Percentiles rank a stretch among this genome's conserved stretches.
These are phyloP conservation scores for Mycena capillaripes DNA, from an alignment of 768 basidiomycete species.

Conservation along the genomic window DNA sequence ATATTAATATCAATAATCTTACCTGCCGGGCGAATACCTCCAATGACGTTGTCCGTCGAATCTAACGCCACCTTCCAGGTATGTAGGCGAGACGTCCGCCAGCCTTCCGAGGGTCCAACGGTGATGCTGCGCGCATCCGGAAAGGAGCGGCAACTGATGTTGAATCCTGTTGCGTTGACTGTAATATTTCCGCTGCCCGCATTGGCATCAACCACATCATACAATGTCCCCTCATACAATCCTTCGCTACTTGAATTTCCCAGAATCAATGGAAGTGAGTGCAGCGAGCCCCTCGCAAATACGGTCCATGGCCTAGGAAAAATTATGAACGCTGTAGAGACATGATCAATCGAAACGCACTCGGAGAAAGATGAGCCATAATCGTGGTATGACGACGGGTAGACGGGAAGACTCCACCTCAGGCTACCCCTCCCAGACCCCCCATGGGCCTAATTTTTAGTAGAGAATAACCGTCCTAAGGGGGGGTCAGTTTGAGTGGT, in stretches of 20 bases:
- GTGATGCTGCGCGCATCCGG: not conserved
- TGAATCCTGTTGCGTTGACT: not conserved
- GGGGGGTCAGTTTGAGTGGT: no score
- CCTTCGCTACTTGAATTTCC: not conserved
- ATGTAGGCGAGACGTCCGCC: not conserved
- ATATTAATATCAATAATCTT: no score
- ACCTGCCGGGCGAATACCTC: no score
- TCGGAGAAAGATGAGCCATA: not conserved
- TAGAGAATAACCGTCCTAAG: no score
- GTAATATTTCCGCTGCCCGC: not conserved
- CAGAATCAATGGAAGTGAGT: not conserved
- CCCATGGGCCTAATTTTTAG: no score
- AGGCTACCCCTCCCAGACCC: no score
- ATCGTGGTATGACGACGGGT: not conserved
- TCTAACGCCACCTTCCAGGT: not conserved
- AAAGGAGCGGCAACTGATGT: not conserved
- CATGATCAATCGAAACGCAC: not conserved
- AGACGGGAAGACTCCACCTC: no score
- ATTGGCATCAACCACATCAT: not conserved
- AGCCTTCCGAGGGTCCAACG: not conserved
- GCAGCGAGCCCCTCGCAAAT: not conserved
- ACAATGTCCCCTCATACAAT: not conserved
- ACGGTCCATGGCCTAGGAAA: not conserved
- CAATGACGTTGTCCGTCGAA: no score
- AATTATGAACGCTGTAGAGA: not conserved